Base-by-base conservation (phyloP, 2,329 filamentous ascomycete genomes). In the Penicillium fuscoglaucum region DNA sequence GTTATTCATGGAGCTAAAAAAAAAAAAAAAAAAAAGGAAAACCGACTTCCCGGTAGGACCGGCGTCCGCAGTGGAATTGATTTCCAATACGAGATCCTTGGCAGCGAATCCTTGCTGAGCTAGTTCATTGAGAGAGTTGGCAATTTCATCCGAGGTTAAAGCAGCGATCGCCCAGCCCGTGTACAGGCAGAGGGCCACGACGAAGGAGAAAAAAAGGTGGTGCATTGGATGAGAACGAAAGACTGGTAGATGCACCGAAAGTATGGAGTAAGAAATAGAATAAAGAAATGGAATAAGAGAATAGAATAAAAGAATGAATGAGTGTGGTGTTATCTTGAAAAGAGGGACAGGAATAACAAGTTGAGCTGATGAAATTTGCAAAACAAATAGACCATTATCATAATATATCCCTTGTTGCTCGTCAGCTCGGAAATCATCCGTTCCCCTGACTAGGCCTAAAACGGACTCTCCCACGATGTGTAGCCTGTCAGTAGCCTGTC, bases 101-200 rank as follows among this genome's bases (percentile, higher is more conserved):
- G 39, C 41, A 50, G 55, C 51, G 28, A 61, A 62, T 39, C 50
- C 56, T 49, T 55, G 56, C 49, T 50, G 52, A 31, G 60, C 60
- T 33, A 61, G 49, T 29, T 55, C 54, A 40, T 61, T 60, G 45
- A 58, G 56, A 49, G 56, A 58, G 29, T 58, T 58, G 51, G 56
- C 51, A 31, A 58, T 58, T 55, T 58, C 56, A 40, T 21, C 37
- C 17, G 56, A 45, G 9, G 56, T 49, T 13, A 28, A 39, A 26
- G 56, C 50, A 37, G 56, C 56, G 50, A 58, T 24, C 10, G 28
- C 13, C 17, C 44, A 55, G 44, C 10, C 29, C 37, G 50, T 31
- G 44, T 17, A 19, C 8, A 58, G 31, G 44, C 44, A 55, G 9
- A 58, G 24, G 9, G 35, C 56, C 35, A 58, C 39, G 41, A 39